Percentiles rank a stretch among this genome's conserved stretches.
Evolutionary conservation across 805 yeast genomes (phyloP).

Genomic region (Naumovozyma baii): DNA sequence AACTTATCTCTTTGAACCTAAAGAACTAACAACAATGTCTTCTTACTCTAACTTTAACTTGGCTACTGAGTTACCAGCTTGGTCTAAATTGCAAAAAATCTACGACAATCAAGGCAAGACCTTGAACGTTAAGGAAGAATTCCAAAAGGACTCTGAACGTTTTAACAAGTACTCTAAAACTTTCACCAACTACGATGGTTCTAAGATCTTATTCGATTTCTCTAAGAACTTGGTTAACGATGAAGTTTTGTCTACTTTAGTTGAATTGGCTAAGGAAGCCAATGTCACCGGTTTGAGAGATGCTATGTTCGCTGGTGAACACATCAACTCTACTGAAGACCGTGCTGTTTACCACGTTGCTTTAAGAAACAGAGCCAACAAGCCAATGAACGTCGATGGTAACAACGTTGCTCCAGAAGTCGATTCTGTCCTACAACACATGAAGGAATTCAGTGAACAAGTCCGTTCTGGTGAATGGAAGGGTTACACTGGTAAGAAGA

Average conservation of each 20-base stretch:
- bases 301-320: slow-evolving; percentile 84
- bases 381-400: slow-evolving; percentile 84
- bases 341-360: slow-evolving; percentile 97
- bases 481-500: slow-evolving; percentile 91
- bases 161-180: slow-evolving; percentile 67
- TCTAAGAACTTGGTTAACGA: slow-evolving; percentile 90
- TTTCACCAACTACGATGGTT: slow-evolving; percentile 76
- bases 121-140: slow-evolving; percentile 69
- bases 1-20: background rate
- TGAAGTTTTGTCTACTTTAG: slow-evolving; percentile 56
- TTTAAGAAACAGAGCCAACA: slow-evolving; percentile 82
- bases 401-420: slow-evolving; percentile 85
- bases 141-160: slow-evolving; percentile 63
- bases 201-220: slow-evolving; percentile 86
- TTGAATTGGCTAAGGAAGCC: slow-evolving; percentile 83
- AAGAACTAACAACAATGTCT: slow-evolving; percentile 9
- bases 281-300: slow-evolving; percentile 80
- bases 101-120: slow-evolving; percentile 62
- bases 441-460: slow-evolving; percentile 86
- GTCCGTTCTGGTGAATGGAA: slow-evolving; percentile 93
- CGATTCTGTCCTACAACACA: slow-evolving; percentile 82
- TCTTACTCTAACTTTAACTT: slow-evolving; percentile 44
- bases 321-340: slow-evolving; percentile 91
- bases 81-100: slow-evolving; percentile 65
- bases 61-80: slow-evolving; percentile 70